phyloP scores from a whole-genome alignment of 768 basidiomycete genomes.

The Suillus plorans region DNA sequence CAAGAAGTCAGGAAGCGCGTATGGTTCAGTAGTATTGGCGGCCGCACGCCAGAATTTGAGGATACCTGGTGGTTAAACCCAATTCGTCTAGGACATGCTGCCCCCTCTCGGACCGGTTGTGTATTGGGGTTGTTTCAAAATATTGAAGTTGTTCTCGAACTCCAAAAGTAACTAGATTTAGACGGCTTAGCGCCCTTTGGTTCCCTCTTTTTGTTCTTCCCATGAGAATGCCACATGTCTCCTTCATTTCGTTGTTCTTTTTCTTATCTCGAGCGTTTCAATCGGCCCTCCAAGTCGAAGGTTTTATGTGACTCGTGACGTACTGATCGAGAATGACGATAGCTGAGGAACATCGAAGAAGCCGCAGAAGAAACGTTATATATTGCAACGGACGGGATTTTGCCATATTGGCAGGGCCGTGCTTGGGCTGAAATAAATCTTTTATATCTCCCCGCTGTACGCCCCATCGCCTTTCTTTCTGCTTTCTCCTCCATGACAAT shows the following conservation, averaged over 20 bases:
- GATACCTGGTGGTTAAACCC: constrained; percentile 13
- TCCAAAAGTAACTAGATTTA: background rate
- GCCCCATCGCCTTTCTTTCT: no score
- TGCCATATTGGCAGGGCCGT: background rate
- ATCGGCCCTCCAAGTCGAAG: background rate
- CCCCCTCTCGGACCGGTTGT: no score
- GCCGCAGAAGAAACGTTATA: background rate
- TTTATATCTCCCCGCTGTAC: background rate
- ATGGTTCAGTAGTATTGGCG: constrained; percentile 7
- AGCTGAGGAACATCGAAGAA: background rate
- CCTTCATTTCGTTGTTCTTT: background rate
- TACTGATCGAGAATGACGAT: background rate
- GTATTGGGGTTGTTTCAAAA: background rate
- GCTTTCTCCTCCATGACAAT: background rate
- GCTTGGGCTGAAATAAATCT: background rate
- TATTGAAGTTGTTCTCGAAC: background rate
- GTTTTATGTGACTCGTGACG: background rate
- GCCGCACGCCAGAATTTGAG: constrained; percentile 22
- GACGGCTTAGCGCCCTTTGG: background rate
- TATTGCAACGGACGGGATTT: background rate
- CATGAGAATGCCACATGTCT: background rate
- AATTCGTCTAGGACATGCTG: background rate
- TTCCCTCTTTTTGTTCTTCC: background rate
- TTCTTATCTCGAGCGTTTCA: background rate
- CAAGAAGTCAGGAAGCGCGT: background rate